A percentile compares a stretch with the other conserved stretches of the same genome.
These are phyloP conservation scores for Pseudocercospora ulei DNA, from an alignment of 2,329 filamentous ascomycete genomes.

Conservation along the genomic window DNA sequence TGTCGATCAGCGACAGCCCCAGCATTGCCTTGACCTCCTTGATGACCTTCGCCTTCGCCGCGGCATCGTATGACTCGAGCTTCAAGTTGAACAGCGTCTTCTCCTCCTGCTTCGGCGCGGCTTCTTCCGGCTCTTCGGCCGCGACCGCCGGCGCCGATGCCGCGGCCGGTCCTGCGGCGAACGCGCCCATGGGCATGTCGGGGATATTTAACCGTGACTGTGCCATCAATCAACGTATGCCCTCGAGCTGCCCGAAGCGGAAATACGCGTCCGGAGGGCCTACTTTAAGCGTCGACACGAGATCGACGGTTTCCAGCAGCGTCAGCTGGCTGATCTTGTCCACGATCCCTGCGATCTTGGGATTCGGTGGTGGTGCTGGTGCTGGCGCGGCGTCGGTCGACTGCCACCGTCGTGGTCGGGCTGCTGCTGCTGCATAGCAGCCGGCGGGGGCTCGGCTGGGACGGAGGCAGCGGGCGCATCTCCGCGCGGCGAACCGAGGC, in stretches of 20 bases:
- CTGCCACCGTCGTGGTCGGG: slow-evolving; percentile 57
- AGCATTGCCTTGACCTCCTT: slow-evolving; percentile 98
- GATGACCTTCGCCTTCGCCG: slow-evolving; percentile 95
- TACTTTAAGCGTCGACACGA: slow-evolving; percentile 93
- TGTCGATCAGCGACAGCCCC: slow-evolving; percentile 91
- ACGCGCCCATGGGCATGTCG: slow-evolving; percentile 89
- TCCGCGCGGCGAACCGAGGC: slow-evolving; percentile 39
- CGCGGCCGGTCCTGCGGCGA: slow-evolving; percentile 55
- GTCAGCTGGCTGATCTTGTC: slow-evolving; percentile 99
- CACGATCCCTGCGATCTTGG: slow-evolving; percentile 90
- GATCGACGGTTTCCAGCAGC: slow-evolving; percentile 88
- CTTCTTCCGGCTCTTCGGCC: slow-evolving; percentile 65
- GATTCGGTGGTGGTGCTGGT: slow-evolving; percentile 50
- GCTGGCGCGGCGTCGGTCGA: slow-evolving; percentile 64
- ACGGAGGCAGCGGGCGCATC: slow-evolving; percentile 36
- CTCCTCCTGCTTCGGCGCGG: slow-evolving; percentile 75
- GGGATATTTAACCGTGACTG: slow-evolving; percentile 94
- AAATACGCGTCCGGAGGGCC: neutral
- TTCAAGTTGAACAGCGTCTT: slow-evolving; percentile 98
- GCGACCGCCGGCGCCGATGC: slow-evolving; percentile 54
- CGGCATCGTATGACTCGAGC: slow-evolving; percentile 78
- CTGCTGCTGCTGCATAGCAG: slow-evolving; percentile 26
- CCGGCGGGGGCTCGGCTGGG: slow-evolving; percentile 22
- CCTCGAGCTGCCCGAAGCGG: neutral
- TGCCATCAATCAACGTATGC: slow-evolving; percentile 7